Conservation (phyloP, 208 protist genomes). For the Leishmania major region DNA sequence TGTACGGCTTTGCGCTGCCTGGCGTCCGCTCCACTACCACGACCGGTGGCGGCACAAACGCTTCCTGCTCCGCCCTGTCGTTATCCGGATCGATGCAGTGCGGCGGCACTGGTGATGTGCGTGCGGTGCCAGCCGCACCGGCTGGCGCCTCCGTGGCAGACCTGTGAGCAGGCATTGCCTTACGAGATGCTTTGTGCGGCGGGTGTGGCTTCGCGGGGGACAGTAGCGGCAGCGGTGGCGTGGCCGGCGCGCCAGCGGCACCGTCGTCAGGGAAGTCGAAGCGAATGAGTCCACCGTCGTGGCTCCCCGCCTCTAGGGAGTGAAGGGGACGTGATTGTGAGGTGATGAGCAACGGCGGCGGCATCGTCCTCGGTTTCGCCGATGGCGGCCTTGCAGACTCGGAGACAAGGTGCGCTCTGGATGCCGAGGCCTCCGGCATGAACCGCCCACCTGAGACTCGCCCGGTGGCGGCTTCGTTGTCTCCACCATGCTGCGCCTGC, state of each 20-base stretch:
- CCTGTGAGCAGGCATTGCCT: neutral
- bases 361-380: neutral
- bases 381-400: neutral
- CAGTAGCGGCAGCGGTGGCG: neutral
- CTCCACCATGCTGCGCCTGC: neutral
- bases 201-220: neutral
- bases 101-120: neutral
- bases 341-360: constrained; percentile 18
- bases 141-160: neutral
- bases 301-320: constrained; percentile 9
- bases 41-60: constrained; percentile 3
- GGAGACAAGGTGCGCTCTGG: neutral
- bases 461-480: neutral
- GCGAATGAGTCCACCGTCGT: constrained; percentile 8
- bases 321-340: constrained; percentile 21
- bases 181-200: neutral
- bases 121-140: neutral
- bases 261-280: constrained; percentile 4
- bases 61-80: neutral
- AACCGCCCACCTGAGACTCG: neutral
- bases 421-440: neutral
- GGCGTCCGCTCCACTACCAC: constrained; percentile 16
- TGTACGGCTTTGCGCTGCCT: constrained; percentile 18
- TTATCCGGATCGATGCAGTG: neutral
- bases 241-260: neutral